Conservation (phyloP, 2,329 filamentous ascomycete genomes). For the Venturia oleaginea region DNA sequence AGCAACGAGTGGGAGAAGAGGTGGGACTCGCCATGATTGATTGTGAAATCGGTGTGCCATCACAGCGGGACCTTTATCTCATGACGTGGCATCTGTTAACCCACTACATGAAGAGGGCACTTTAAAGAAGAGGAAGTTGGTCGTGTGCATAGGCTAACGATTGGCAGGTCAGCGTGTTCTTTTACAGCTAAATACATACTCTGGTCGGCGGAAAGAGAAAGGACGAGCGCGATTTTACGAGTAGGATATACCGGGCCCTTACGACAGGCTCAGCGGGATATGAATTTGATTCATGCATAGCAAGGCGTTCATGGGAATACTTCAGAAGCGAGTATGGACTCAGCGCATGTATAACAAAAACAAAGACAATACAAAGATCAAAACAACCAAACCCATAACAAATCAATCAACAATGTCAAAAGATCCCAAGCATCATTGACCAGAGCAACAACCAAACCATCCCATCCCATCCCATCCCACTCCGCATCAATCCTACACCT, state of each 20-base stretch:
- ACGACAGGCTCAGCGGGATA: background rate
- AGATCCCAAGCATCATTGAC: background rate
- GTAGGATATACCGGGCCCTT: background rate
- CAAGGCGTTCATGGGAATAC: background rate
- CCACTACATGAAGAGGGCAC: too few relatives aligned
- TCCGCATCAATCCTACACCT: too few relatives aligned
- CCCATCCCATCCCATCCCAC: too few relatives aligned
- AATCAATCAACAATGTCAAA: too few relatives aligned
- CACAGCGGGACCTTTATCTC: too few relatives aligned
- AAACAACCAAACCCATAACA: background rate
- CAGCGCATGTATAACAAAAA: background rate
- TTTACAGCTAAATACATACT: background rate
- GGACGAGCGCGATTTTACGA: background rate
- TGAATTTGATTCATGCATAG: background rate
- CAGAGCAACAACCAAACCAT: too few relatives aligned
- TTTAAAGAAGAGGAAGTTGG: background rate
- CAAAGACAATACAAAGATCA: background rate
- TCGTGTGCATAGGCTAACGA: background rate
- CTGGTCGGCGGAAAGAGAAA: background rate
- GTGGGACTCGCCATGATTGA: background rate
- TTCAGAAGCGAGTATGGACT: background rate
- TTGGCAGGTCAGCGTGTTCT: background rate
- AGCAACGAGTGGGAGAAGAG: background rate
- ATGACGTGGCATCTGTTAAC: too few relatives aligned
- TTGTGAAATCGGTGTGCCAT: too few relatives aligned